phyloP scores from a whole-genome alignment of 441 rosid species.

The Cnidoscolus chayamansa region DNA sequence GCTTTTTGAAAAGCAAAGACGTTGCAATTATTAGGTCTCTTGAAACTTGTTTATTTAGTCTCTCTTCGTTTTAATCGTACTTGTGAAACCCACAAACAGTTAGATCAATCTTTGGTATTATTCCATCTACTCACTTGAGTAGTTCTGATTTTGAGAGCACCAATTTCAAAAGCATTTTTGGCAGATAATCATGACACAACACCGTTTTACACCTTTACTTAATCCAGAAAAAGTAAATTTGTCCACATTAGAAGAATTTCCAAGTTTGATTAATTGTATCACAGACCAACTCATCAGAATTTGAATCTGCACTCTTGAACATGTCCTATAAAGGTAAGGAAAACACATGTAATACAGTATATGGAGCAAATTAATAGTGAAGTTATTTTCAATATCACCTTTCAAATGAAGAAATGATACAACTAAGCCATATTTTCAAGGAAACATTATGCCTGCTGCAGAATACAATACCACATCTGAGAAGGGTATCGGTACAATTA shows the following conservation, averaged over 20 bases:
- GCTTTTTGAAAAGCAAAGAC: background rate
- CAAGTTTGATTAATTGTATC: no score
- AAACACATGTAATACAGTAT: no score
- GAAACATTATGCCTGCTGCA: slow-evolving; percentile 21
- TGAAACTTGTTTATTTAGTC: background rate
- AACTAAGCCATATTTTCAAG: slow-evolving; percentile 20
- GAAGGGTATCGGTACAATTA: slow-evolving; percentile 8
- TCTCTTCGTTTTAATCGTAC: background rate
- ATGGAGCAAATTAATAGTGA: background rate
- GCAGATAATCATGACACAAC: no score
- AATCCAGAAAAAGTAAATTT: no score
- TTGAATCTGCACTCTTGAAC: no score
- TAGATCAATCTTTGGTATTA: background rate
- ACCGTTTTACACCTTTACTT: no score
- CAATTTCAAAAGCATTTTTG: no score
- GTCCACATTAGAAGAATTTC: no score
- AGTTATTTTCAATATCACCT: slow-evolving; percentile 37
- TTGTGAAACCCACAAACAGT: background rate
- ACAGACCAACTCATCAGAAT: no score
- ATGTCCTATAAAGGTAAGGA: no score
- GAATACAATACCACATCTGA: slow-evolving; percentile 16
- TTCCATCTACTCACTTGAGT: background rate
- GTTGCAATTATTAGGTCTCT: background rate
- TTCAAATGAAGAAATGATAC: slow-evolving; percentile 26
- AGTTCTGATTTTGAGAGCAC: no score